Evolutionary conservation across 805 yeast genomes (phyloP).

Genomic region (Barnettozyma wickerhamii): DNA sequence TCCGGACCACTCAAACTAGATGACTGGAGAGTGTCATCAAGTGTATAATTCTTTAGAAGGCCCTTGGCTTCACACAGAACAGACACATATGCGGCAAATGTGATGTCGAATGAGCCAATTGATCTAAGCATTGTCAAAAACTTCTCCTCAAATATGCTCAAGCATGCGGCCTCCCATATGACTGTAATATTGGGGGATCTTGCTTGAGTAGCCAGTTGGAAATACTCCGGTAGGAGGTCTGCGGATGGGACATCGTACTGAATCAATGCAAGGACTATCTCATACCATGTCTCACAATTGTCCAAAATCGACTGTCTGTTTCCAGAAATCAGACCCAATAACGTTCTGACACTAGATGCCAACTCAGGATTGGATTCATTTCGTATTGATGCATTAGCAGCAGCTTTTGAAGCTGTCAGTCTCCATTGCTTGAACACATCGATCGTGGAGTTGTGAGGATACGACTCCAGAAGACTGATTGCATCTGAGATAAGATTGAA

Average conservation of each 20-base stretch:
- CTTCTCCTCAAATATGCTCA: constrained; percentile 52
- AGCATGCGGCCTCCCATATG: constrained; percentile 53
- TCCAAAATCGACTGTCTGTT: constrained; percentile 42
- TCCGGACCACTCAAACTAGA: constrained; percentile 21
- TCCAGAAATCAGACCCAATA: constrained; percentile 33
- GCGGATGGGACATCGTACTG: constrained; percentile 56
- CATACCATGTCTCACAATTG: constrained; percentile 63
- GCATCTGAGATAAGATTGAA: constrained; percentile 32
- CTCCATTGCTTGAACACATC: constrained; percentile 36
- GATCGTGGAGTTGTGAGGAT: constrained; percentile 29
- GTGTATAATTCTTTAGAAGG: constrained; percentile 37
- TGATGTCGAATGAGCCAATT: constrained; percentile 54
- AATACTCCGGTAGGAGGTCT: constrained; percentile 38
- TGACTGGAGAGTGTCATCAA: constrained; percentile 19
- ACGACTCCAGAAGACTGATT: constrained; percentile 29
- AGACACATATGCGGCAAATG: constrained; percentile 61
- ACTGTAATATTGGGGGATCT: constrained; percentile 35
- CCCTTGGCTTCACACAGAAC: constrained; percentile 64
- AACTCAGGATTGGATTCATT: constrained; percentile 14
- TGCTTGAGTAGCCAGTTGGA: constrained; percentile 30
- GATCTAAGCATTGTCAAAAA: constrained; percentile 53
- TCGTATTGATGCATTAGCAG: constrained; percentile 21
- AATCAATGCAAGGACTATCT: constrained; percentile 50
- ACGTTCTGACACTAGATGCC: constrained; percentile 27
- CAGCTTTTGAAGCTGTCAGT: constrained; percentile 23